Evolutionary conservation across 1,284 basidiomycete species (phyloP).

Genomic region (Laetiporus sulphureus): DNA sequence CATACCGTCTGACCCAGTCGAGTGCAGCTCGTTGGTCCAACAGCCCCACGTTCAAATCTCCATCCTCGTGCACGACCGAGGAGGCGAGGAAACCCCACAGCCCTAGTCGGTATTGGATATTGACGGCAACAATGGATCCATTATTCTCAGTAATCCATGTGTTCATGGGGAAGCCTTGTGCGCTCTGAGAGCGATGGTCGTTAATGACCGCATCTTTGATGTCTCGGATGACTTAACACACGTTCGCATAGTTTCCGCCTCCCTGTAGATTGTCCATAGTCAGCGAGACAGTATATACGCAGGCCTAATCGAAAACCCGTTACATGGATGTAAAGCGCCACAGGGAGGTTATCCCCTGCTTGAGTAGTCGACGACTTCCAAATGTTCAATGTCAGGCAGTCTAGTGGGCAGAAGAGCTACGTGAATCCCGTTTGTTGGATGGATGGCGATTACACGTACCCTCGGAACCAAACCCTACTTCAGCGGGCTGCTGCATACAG

Average conservation of each 20-base stretch:
- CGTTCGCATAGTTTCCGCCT: slow-evolving; percentile 31
- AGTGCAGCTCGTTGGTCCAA: slow-evolving; percentile 40
- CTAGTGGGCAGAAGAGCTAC: slow-evolving; percentile 17
- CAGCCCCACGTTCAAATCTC: slow-evolving; percentile 36
- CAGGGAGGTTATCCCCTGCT: slow-evolving; percentile 36
- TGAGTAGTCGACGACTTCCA: slow-evolving; percentile 42
- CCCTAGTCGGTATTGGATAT: slow-evolving; percentile 47
- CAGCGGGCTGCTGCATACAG: slow-evolving; percentile 34
- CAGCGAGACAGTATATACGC: background rate
- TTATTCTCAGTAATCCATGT: slow-evolving; percentile 42
- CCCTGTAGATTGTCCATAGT: slow-evolving; percentile 15
- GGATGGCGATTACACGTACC: slow-evolving; percentile 18
- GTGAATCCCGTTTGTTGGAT: no score
- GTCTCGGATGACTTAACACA: background rate
- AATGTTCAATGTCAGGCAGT: slow-evolving; percentile 49
- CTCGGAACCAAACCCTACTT: slow-evolving; percentile 36
- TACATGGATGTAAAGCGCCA: slow-evolving; percentile 37
- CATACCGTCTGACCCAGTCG: slow-evolving; percentile 37
- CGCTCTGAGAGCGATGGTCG: background rate
- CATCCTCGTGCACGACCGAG: slow-evolving; percentile 21
- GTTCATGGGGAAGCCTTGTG: slow-evolving; percentile 26
- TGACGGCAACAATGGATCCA: slow-evolving; percentile 46
- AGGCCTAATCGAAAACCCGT: background rate
- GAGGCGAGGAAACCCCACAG: slow-evolving; percentile 47
- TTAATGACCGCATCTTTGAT: background rate